Evolutionary conservation across 371 early-diverging fungal genomes (phyloP), one percentile per base, ranked within the genome.

Genomic region (Phascolomyces articulosus): DNA sequence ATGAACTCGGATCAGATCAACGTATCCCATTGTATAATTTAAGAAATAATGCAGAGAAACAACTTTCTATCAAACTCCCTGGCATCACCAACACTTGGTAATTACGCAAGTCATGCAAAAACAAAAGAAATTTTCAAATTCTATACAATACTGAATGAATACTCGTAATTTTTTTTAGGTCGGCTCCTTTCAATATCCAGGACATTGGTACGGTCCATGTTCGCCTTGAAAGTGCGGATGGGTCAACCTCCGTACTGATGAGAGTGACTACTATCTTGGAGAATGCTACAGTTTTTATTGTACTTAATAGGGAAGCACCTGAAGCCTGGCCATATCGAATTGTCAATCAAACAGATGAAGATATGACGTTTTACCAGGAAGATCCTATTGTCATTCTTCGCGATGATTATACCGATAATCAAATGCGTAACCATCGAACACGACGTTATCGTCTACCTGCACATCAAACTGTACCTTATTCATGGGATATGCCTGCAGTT

Each of bases 401-500:
- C 38, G 81, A 81, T 49, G 80, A 77, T 41, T 73, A 69, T 23
- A 70, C 66, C 15, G 64, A 63, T 31, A 53, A 27, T 21, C 51
- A 63, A n/a, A 44, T 57, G 58, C 67, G 70, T 20, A 74, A 65
- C 27, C 64, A 60, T 60, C 62, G 74, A 2, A 71, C 71, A 16
- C 73, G 62, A 56, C 74, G 80, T 18, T 96, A 94, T 71, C 69
- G 70, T 18, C 72, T 95, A 49, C 78, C 85, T 23, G 77, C 91
- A 0, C 87, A 88, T 13, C 79, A 87, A 66, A 74, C 90, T 1
- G 77, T 90, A 63, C 84, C 89, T n/a, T 99, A 97, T 64, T 91
- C 98, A 1, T 98, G 97, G 96, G 99, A 99, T 67, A 77, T 88
- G 63, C 99, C 98, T 20, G 88, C 93, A 10, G 74, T 86, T 4